Base-by-base conservation (phyloP, 352 stramenopile species). In the Phytophthora hibernalis region DNA sequence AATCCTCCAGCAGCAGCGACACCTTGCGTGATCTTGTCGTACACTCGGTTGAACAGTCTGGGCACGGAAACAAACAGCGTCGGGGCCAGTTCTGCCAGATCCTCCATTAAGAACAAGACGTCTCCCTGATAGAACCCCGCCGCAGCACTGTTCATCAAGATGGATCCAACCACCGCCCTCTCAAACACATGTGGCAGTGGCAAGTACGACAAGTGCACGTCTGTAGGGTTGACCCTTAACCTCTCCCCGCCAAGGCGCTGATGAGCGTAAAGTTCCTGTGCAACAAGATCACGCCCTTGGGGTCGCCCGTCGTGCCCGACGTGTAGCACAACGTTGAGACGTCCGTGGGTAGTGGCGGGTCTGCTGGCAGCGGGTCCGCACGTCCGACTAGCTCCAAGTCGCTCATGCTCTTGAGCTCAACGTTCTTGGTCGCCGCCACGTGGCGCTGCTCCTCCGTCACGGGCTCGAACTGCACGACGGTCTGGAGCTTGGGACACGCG, bases 181-280 rank as follows among this genome's bases (percentile, higher is more conserved):
- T 99, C 97, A 65, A 98, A 98, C 50, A 99, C 97, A 76, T 99
- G 97, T 1, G 97, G 87, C 44, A 99, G 70, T 11, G 97, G 97
- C 59, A 99, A 79, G 75, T 99, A 99, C 28, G 90, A 98, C 33
- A 99, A 78, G 69, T 99, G 95, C 24, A 98, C 82, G 72, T 98
- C 95, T 5, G 72, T 80, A 3, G 67, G 10, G 2, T 52, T 12
- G 26, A 89, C 61, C 1, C 16, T 30, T 33, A 89, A 44, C 9
- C 77, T 72, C 35, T 87, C 68, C 65, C 62, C 24, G 66, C 61
- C n/a, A 74, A 28, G 0, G 61, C 44, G 24, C 68, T 50, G 4
- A 75, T 24, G 0, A 73, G 58, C 6, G 79, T 68, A 37, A 93
- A 72, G 71, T 93, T 96, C 35, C 74, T 53, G 76, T 99, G 97